Evolutionary conservation across 2,329 filamentous ascomycete genomes (phyloP).

Genomic region (Orbilia brochopaga): DNA sequence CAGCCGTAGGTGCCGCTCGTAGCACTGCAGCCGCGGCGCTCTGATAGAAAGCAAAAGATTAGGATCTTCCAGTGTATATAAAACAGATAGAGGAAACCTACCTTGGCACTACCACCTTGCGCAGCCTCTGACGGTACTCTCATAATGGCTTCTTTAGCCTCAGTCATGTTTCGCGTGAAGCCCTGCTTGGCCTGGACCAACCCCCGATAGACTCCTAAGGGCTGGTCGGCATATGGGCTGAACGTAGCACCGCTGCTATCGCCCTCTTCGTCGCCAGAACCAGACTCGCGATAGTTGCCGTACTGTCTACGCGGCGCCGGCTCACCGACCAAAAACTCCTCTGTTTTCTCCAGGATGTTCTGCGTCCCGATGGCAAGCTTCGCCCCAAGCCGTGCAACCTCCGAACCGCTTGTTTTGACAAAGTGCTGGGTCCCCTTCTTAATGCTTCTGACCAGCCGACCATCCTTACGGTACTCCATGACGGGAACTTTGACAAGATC

Average conservation of each 20-base stretch:
- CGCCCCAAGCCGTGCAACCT: constrained; percentile 90
- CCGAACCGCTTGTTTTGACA: constrained; percentile 88
- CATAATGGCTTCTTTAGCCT: constrained; percentile 88
- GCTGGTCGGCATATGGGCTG: constrained; percentile 92
- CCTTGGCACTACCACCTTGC: constrained; percentile 75
- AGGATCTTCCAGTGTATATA: background rate
- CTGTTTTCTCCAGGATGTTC: constrained; percentile 85
- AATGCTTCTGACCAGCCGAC: constrained; percentile 86
- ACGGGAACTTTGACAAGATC: constrained; percentile 89
- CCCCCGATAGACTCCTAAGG: constrained; percentile 84
- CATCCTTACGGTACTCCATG: constrained; percentile 91
- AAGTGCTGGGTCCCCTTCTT: constrained; percentile 89
- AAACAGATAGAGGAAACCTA: constrained; percentile 30
- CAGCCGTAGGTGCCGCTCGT: constrained; percentile 85
- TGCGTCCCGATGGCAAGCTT: constrained; percentile 95
- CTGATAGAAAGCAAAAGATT: constrained; percentile 54
- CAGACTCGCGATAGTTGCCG: constrained; percentile 62
- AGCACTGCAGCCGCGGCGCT: constrained; percentile 80
- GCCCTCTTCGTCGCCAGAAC: constrained; percentile 69
- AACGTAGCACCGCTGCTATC: constrained; percentile 71
- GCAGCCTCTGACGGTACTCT: constrained; percentile 90
- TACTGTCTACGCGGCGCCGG: constrained; percentile 57
- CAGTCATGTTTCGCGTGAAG: constrained; percentile 82
- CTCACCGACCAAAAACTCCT: constrained; percentile 64
- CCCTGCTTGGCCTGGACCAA: constrained; percentile 81